These are phyloP conservation scores for Botrytis sinoallii DNA, from an alignment of 2,329 filamentous ascomycete species.

Conservation along the genomic window DNA sequence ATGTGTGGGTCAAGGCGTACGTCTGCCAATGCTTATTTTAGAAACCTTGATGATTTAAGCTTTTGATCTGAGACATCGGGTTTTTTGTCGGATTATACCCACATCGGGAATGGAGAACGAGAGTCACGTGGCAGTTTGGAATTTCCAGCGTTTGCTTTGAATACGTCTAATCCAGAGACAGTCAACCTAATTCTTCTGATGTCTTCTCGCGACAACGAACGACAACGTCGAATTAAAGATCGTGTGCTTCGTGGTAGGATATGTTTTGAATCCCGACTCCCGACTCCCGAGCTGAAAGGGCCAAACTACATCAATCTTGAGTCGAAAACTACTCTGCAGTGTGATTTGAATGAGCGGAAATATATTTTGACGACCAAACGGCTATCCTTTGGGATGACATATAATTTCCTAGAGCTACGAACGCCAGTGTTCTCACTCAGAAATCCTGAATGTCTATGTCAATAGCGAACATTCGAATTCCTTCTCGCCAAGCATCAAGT, in stretches of 20 bases:
- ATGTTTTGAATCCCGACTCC: background rate
- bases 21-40: background rate
- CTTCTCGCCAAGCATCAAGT: background rate
- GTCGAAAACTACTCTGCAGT: background rate
- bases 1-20: background rate
- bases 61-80: background rate
- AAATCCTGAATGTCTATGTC: background rate
- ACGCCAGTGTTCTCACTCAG: background rate
- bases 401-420: background rate
- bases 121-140: background rate
- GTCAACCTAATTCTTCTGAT: background rate
- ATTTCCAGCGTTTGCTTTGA: background rate
- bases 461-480: background rate
- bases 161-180: background rate
- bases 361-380: background rate
- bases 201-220: background rate
- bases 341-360: background rate
- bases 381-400: background rate
- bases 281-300: background rate
- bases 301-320: background rate
- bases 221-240: rapidly evolving
- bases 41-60: background rate
- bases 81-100: background rate
- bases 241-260: background rate
- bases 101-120: background rate